Evolutionary conservation across 805 yeast species (phyloP).

Genomic region (Cyberlindnera xylosilytica): DNA sequence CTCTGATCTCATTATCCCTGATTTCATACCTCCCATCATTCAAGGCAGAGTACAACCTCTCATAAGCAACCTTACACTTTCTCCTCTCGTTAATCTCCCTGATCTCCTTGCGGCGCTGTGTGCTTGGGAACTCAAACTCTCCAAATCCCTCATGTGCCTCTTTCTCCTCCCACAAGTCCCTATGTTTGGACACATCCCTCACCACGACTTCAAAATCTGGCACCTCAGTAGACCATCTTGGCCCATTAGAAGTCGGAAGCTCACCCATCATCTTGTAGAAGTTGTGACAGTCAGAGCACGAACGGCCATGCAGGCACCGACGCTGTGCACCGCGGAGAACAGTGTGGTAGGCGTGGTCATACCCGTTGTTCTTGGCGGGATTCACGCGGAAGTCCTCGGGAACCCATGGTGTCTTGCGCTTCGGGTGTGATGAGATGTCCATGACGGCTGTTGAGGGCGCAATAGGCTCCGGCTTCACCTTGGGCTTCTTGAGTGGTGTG

Average conservation of each 20-base stretch:
- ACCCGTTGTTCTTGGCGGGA: slow-evolving; percentile 28
- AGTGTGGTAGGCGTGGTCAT: slow-evolving; percentile 32
- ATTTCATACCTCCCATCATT: slow-evolving; percentile 43
- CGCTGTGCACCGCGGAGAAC: slow-evolving; percentile 33
- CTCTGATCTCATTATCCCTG: slow-evolving; percentile 38
- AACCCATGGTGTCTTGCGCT: slow-evolving; percentile 31
- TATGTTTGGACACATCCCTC: slow-evolving; percentile 25
- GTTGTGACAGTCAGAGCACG: slow-evolving; percentile 32
- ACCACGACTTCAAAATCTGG: slow-evolving; percentile 18
- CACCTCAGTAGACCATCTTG: slow-evolving; percentile 26
- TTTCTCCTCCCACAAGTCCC: slow-evolving; percentile 29
- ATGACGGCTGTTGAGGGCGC: slow-evolving; percentile 1
- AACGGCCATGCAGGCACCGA: slow-evolving; percentile 33
- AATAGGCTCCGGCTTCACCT: slow-evolving; percentile 3
- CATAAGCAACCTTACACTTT: slow-evolving; percentile 37
- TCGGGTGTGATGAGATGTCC: slow-evolving; percentile 20
- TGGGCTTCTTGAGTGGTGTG: slow-evolving; percentile 18
- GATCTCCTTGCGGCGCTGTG: slow-evolving; percentile 46
- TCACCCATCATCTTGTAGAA: slow-evolving; percentile 33
- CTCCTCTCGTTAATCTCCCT: slow-evolving; percentile 30
- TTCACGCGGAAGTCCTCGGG: slow-evolving; percentile 38
- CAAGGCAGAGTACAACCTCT: slow-evolving; percentile 43
- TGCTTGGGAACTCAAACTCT: slow-evolving; percentile 54
- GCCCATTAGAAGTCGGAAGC: slow-evolving; percentile 23
- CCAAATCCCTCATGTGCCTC: slow-evolving; percentile 59